Conservation (phyloP, 179 eudicot genomes). For the Silene vulgaris region DNA sequence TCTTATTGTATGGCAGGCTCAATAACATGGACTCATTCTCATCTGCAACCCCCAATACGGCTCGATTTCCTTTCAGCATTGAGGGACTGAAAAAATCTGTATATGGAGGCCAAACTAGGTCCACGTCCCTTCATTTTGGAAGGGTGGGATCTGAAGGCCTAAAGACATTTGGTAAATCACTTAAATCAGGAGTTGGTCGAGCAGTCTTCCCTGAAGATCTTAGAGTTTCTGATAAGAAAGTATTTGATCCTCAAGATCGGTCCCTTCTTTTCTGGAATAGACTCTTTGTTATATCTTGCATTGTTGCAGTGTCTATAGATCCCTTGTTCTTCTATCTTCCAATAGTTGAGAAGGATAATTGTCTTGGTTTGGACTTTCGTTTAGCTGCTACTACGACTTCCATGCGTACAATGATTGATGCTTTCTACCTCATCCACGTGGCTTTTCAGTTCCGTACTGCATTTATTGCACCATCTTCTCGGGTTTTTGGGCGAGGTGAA, state of each 20-base stretch:
- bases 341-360: conserved; percentile 23
- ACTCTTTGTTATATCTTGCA: conserved; percentile 46
- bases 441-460: conserved; percentile 50
- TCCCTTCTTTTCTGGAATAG: conserved; percentile 45
- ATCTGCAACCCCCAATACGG: conserved; percentile 16
- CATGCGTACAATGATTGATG: conserved; percentile 43
- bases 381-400: conserved; percentile 35
- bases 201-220: conserved; percentile 52
- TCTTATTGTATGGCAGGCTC: conserved; percentile 27
- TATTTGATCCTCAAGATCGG: conserved; percentile 46
- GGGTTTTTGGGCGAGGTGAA: conserved; percentile 56
- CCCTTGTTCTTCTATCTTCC: conserved; percentile 60
- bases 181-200: conserved; percentile 34
- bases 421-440: conserved; percentile 45
- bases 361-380: conserved; percentile 37
- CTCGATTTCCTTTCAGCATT: conserved; percentile 32
- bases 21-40: conserved; percentile 39
- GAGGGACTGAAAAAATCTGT: conserved; percentile 29
- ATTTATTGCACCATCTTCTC: conserved; percentile 54
- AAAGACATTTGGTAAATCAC: conserved; percentile 36
- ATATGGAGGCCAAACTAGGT: conserved; percentile 14
- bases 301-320: conserved; percentile 46
- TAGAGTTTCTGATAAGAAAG: conserved; percentile 40
- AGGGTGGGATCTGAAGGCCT: conserved; percentile 34
- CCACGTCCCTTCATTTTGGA: conserved; percentile 30